Percentiles rank a stretch among this genome's conserved stretches.
Evolutionary conservation across 2,329 filamentous ascomycete species (phyloP).

Genomic region (Colletotrichum musicola): DNA sequence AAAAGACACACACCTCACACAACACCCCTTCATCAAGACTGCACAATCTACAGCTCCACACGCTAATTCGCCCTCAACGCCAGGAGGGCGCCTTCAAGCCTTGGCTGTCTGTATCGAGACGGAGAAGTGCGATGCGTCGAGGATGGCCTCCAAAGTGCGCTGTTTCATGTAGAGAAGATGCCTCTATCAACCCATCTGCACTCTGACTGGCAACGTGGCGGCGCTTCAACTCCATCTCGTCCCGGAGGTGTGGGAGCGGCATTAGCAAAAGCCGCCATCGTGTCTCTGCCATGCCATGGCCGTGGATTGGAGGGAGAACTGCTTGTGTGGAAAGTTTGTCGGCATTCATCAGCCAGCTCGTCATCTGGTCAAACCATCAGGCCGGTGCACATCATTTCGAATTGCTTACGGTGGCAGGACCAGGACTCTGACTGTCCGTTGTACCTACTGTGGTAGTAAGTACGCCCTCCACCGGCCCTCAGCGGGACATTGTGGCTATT

Average conservation of each 20-base stretch:
- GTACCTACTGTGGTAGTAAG: background rate
- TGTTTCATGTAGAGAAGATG: conserved; percentile 38
- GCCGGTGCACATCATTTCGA: conserved; percentile 9
- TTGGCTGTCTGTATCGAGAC: conserved; percentile 27
- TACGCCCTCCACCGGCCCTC: background rate
- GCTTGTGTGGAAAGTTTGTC: conserved; percentile 27
- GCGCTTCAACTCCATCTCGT: conserved; percentile 5
- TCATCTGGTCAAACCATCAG: conserved; percentile 21
- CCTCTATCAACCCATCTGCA: background rate
- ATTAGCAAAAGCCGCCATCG: conserved; percentile 10
- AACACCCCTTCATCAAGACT: conserved; percentile 34
- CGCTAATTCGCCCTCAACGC: conserved; percentile 28
- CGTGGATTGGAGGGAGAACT: conserved; percentile 35
- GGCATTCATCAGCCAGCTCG: conserved; percentile 19
- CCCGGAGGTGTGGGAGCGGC: conserved; percentile 19
- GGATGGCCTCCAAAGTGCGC: conserved; percentile 20
- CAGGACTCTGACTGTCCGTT: background rate
- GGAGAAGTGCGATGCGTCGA: conserved; percentile 16
- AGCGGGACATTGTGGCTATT: background rate
- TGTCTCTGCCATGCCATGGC: conserved; percentile 18
- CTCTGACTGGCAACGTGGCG: conserved; percentile 3
- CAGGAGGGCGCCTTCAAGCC: conserved; percentile 27
- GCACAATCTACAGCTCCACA: conserved; percentile 32
- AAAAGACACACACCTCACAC: conserved; percentile 24
- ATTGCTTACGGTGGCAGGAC: conserved; percentile 19